Evolutionary conservation across 139 green algal genomes (phyloP).

Genomic region (Spirogloea muscicola): DNA sequence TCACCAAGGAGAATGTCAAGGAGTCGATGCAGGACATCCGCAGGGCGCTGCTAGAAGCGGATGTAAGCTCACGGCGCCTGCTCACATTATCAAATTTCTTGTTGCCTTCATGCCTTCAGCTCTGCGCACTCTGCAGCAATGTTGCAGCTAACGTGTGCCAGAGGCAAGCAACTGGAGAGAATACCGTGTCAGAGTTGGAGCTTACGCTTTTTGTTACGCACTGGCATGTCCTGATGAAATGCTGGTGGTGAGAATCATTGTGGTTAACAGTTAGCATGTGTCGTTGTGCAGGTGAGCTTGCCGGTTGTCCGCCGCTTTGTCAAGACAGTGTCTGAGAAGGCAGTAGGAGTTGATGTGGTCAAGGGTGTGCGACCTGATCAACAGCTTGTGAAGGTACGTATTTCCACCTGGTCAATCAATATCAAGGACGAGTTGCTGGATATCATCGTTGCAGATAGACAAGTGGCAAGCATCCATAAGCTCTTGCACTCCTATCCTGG

Average conservation of each 20-base stretch:
- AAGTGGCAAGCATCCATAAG: too few relatives aligned
- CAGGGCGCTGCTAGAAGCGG: conserved; percentile 91
- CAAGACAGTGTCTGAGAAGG: conserved; percentile 75
- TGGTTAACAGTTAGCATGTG: neutral
- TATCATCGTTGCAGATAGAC: too few relatives aligned
- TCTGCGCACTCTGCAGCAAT: neutral
- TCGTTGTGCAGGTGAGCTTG: conserved; percentile 56
- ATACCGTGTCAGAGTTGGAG: neutral
- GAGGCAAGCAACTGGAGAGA: neutral
- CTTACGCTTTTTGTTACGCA: neutral
- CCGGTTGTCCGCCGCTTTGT: conserved; percentile 92
- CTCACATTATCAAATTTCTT: conserved; percentile 9
- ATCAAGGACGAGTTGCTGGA: too few relatives aligned
- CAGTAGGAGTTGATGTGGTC: conserved; percentile 70
- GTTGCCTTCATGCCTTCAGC: neutral
- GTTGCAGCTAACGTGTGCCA: neutral
- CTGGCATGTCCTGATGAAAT: neutral
- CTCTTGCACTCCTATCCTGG: too few relatives aligned
- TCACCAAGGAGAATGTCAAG: conserved; percentile 96
- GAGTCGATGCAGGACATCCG: conserved; percentile 84
- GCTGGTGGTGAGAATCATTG: neutral
- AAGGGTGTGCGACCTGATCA: conserved; percentile 79
- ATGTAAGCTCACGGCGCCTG: conserved; percentile 59
- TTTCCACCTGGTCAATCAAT: too few relatives aligned
- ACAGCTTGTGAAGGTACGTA: conserved; percentile 82